Percentiles rank a stretch among this genome's conserved stretches.
These are phyloP conservation scores for Rhodotorula taiwanensis DNA, from an alignment of 768 basidiomycete species.

Conservation along the genomic window DNA sequence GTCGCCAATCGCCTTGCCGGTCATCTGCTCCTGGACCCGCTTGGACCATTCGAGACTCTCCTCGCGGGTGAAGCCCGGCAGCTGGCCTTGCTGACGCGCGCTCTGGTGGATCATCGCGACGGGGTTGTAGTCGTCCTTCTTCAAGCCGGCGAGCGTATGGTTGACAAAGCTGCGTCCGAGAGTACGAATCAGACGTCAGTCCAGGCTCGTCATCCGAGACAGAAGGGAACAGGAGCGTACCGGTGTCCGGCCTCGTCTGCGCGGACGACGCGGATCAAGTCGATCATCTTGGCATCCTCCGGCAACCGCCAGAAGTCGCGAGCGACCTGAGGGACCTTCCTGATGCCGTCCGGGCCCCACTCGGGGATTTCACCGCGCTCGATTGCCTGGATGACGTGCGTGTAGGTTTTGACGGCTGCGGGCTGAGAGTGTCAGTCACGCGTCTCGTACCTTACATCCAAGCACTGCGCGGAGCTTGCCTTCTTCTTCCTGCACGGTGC, in stretches of 20 bases:
- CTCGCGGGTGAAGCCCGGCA: conserved; percentile 51
- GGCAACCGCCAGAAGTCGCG: conserved; percentile 89
- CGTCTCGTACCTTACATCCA: no score
- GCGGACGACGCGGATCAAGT: conserved; percentile 47
- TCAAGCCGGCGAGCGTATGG: conserved; percentile 84
- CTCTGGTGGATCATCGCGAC: conserved; percentile 71
- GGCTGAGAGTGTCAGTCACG: no score
- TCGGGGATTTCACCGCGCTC: conserved; percentile 72
- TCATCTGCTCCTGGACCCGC: conserved; percentile 33
- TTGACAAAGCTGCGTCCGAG: conserved; percentile 62
- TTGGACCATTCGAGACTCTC: conserved; percentile 30
- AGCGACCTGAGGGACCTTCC: conserved; percentile 68
- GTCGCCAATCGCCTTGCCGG: conserved; percentile 2
- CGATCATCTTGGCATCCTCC: conserved; percentile 66
- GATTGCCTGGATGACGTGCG: conserved; percentile 73
- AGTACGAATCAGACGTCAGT: neutral
- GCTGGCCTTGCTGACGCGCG: conserved; percentile 72
- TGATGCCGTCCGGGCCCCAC: conserved; percentile 49
- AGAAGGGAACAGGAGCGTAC: conserved; percentile 3
- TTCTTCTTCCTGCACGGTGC: neutral
- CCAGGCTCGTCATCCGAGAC: neutral
- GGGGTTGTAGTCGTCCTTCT: conserved; percentile 60
- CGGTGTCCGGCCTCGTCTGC: conserved; percentile 62
- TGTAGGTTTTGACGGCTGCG: conserved; percentile 44
- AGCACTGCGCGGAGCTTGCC: no score